These are phyloP conservation scores for Luvunga scandens DNA, from an alignment of 345 rosid genomes.

Conservation along the genomic window DNA sequence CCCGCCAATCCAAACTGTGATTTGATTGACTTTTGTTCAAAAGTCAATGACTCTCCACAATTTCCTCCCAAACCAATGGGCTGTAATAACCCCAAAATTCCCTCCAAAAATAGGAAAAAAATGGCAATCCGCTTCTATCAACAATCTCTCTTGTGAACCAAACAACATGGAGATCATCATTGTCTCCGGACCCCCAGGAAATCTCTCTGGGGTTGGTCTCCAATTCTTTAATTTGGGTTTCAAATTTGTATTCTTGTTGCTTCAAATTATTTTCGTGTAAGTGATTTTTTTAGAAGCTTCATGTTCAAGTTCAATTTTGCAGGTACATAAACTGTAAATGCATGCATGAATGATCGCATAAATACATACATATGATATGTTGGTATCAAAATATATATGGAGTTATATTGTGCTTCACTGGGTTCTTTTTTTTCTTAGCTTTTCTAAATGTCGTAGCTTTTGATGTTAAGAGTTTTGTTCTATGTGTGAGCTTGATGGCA, in stretches of 20 bases:
- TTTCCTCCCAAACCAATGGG: slow-evolving; percentile 33
- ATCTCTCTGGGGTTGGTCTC: slow-evolving; percentile 40
- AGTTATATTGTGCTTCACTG: not conserved
- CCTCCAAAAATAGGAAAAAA: slow-evolving; percentile 40
- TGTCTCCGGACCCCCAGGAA: slow-evolving; percentile 31
- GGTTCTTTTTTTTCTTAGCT: not conserved
- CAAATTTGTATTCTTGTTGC: slow-evolving; percentile 19
- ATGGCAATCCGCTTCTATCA: slow-evolving; percentile 10
- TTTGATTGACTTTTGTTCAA: not conserved
- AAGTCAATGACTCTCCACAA: slow-evolving; percentile 16
- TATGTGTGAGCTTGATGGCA: not conserved
- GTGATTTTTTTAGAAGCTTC: slow-evolving; percentile 23
- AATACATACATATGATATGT: too few relatives aligned
- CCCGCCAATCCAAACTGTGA: slow-evolving; percentile 17
- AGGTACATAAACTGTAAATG: slow-evolving; percentile 20
- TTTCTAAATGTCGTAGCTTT: not conserved
- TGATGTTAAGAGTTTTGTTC: not conserved
- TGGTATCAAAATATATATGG: not conserved
- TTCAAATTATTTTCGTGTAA: slow-evolving; percentile 15
- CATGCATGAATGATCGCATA: not conserved
- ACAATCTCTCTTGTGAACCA: slow-evolving; percentile 1
- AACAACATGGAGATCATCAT: slow-evolving; percentile 22
- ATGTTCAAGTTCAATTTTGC: slow-evolving; percentile 38
- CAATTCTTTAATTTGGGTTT: slow-evolving; percentile 18
- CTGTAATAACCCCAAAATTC: slow-evolving; percentile 14